Base-by-base conservation (phyloP, 2,329 filamentous ascomycete genomes). In the Alternaria panax region DNA sequence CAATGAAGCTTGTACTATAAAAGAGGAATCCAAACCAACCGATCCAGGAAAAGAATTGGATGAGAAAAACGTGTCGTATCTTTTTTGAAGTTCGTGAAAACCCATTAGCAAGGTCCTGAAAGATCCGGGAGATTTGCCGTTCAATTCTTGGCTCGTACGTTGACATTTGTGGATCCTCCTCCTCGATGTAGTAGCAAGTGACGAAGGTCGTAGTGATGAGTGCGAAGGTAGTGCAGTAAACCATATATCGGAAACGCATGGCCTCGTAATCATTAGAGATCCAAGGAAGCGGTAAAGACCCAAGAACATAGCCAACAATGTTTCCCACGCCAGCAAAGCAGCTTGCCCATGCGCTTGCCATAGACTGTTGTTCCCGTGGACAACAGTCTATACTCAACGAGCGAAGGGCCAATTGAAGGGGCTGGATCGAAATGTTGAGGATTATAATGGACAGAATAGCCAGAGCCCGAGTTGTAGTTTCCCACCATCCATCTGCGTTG, bases 31-130 rank as follows among this genome's bases (percentile, higher is more conserved):
- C 69, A 59, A 76, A 78, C 76, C 76, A 78, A 3, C 69, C 73
- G 27, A 78, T 60, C 72, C 73, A 76, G 16, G 74, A 63, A 40
- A 64, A 68, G 68, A 94, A 88, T 75, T 95, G 91, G 0, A 93
- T 90, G 65, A 88, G 81, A 73, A 53, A 69, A 11, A 69, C 63
- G 25, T 51, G 47, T 14, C 43, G 43, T 24, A 59, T 40, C 24
- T 38, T 56, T 1, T 22, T 41, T 27, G 65, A 51, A 60, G 54
- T 55, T 22, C 14, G 22, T 20, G 41, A 28, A 2, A 57, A 46
- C 18, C 60, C 50, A 14, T 63, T 18, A 11, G 9, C 6, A 12
- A 40, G 18, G 36, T 40, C 7, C 9, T 20, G 36, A 9, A 40
- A 22, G 9, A 40, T 20, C 7, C 36, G 11, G 22, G 11, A 40